Percentiles rank a stretch among this genome's conserved stretches.
These are phyloP conservation scores for Annona cherimola DNA, from an alignment of 164 flowering plant species.

Conservation along the genomic window DNA sequence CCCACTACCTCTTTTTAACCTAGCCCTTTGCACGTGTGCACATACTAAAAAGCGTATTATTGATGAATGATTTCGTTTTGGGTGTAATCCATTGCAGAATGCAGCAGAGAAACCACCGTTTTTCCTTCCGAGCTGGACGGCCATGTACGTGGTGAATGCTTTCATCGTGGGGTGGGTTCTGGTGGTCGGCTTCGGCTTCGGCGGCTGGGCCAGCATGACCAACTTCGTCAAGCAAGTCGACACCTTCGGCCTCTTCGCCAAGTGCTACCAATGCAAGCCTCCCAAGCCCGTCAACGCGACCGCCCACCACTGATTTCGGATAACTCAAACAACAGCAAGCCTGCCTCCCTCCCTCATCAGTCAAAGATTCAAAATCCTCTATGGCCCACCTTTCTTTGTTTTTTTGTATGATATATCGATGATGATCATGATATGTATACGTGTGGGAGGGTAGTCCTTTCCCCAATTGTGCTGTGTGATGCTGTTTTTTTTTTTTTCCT, in stretches of 20 bases:
- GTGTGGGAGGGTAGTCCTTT: not conserved
- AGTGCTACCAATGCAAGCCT: slow-evolving; percentile 72
- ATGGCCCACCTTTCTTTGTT: not conserved
- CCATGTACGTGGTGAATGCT: slow-evolving; percentile 52
- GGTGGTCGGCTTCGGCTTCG: slow-evolving; percentile 67
- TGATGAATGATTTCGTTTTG: not conserved
- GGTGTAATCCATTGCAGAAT: slow-evolving; percentile 48
- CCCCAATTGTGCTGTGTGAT: slow-evolving; percentile 3
- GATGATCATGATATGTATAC: not conserved
- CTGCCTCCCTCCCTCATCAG: no score
- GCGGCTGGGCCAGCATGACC: slow-evolving; percentile 84
- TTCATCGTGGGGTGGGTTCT: slow-evolving; percentile 67
- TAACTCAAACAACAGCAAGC: not conserved
- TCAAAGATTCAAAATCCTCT: not conserved
- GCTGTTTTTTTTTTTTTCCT: not conserved
- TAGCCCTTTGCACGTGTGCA: no score
- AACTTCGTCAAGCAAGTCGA: slow-evolving; percentile 73
- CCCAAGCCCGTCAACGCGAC: slow-evolving; percentile 1
- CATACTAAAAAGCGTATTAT: no score
- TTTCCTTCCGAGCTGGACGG: slow-evolving; percentile 79
- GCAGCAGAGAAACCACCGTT: slow-evolving; percentile 79
- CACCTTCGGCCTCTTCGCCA: slow-evolving; percentile 79
- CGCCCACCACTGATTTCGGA: slow-evolving; percentile 7
- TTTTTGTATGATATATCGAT: slow-evolving; percentile 4
- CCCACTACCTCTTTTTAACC: no score